Evolutionary conservation across 805 yeast genomes (phyloP), one percentile per base, ranked within the genome.

Genomic region (Suhomyces kilbournensis): DNA sequence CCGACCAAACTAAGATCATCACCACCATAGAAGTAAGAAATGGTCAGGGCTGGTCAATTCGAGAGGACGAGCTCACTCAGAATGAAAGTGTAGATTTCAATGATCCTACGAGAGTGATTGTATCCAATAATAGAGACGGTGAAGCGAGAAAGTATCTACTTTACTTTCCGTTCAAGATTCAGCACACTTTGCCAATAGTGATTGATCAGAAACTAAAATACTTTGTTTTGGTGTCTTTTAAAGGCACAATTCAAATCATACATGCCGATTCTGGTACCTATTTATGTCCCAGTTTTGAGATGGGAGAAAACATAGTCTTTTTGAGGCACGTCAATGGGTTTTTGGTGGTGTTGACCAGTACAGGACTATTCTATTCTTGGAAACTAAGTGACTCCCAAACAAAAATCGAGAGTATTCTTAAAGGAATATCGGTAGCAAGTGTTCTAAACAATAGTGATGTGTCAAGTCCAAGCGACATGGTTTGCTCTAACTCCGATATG

Each of bases 181-280:
- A 80, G 35, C 78, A 82, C 46, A 78, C 76, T n/a, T 52, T 69
- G 2, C 78, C 78, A 2, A 52, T 75, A 4, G 53, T 70, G 5
- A 50, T 77, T 23, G 67, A 65, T 35, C 62, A 67, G 3, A 59
- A 60, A 22, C 69, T 74, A 8, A 58, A 62, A 14, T 83, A 71
- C 59, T 79, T 85, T 73, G 78, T 79, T 9, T 62, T 83, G 20
- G 75, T 85, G 0, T 82, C 89, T 0, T 84, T 84, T 46, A 72
- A 77, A 28, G 91, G 91, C 0, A 66, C 81, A 0, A 58, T 85
- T 12, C 76, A 79, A 54, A 56, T 82, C 0, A 58, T 78, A 7
- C 65, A 78, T 1, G 71, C 79, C 0, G 64, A 67, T 6, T 57
- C 75, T 6, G 88, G 88, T 0, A 61, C 77, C 22, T 69, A 70